These are phyloP conservation scores for Dactylellina sp. DNA, from an alignment of 2,329 filamentous ascomycete genomes.

Conservation along the genomic window DNA sequence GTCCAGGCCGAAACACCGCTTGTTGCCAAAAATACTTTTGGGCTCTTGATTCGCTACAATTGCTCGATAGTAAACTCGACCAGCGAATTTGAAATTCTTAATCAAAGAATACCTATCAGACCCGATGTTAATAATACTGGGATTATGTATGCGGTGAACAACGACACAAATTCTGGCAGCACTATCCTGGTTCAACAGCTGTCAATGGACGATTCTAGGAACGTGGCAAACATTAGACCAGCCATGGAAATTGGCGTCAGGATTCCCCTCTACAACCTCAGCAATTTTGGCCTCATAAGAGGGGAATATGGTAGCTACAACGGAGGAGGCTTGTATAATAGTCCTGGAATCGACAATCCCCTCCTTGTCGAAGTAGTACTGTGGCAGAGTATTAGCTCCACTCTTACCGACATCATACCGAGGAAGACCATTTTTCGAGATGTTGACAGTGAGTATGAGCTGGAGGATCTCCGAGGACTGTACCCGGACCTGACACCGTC, in stretches of 20 bases:
- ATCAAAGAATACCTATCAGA: not conserved
- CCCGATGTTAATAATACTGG: not conserved
- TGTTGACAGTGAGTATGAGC: not conserved
- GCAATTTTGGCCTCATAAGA: not conserved
- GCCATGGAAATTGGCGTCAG: constrained; percentile 12
- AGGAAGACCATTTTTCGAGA: not conserved
- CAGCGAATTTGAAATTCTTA: constrained; percentile 13
- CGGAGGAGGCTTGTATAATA: not conserved
- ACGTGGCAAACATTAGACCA: not conserved
- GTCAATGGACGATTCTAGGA: not conserved
- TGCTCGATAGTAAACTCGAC: constrained; percentile 12
- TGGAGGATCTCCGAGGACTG: constrained; percentile 3
- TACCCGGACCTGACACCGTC: not conserved
- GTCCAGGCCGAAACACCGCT: not conserved
- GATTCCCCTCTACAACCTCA: not conserved
- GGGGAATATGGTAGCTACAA: not conserved
- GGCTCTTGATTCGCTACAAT: constrained; percentile 15
- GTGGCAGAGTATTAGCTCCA: constrained; percentile 5
- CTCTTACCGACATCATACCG: not conserved
- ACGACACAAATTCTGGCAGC: not conserved
- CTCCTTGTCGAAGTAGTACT: constrained; percentile 5
- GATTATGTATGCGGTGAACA: not conserved
- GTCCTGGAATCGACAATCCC: constrained; percentile 10
- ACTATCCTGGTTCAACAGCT: not conserved
- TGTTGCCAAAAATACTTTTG: not conserved